Evolutionary conservation across 148 eudicot genomes (phyloP).

Genomic region (Camellia lanceoleosa): DNA sequence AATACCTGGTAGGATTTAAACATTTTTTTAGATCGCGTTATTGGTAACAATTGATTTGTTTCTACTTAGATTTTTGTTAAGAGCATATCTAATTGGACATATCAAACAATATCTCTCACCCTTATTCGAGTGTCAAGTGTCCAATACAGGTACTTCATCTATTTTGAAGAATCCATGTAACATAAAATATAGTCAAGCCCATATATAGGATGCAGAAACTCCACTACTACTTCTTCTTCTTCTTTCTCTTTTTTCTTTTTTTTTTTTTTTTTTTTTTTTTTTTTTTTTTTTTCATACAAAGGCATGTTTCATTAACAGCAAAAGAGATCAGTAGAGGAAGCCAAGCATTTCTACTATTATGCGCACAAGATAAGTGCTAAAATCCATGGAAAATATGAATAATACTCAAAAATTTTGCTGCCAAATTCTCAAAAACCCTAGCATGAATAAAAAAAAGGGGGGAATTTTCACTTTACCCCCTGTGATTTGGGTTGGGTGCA

Average conservation of each 20-base stretch:
- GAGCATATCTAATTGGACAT: too few species aligned
- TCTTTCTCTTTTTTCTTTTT: too few species aligned
- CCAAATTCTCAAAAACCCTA: background rate
- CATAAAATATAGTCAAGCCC: background rate
- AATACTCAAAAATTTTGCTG: background rate
- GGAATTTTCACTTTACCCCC: too few species aligned
- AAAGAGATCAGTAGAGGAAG: background rate
- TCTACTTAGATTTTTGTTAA: background rate
- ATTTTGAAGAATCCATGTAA: background rate
- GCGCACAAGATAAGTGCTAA: background rate
- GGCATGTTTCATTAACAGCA: background rate
- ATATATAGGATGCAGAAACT: background rate
- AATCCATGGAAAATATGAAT: background rate
- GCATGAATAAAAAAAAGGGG: too few species aligned
- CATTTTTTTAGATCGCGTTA: background rate
- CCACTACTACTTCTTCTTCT: too few species aligned
- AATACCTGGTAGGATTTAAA: slow-evolving; percentile 48
- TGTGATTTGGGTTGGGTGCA: too few species aligned
- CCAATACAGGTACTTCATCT: background rate
- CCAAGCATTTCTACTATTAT: background rate
- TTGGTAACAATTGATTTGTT: background rate
- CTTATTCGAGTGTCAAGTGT: too few species aligned
- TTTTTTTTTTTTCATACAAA: background rate
- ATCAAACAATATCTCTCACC: too few species aligned
- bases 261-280: background rate